Evolutionary conservation across 2,329 filamentous ascomycete genomes (phyloP), one percentile per base, ranked within the genome.

Genomic region (Scytalidium lignicola): DNA sequence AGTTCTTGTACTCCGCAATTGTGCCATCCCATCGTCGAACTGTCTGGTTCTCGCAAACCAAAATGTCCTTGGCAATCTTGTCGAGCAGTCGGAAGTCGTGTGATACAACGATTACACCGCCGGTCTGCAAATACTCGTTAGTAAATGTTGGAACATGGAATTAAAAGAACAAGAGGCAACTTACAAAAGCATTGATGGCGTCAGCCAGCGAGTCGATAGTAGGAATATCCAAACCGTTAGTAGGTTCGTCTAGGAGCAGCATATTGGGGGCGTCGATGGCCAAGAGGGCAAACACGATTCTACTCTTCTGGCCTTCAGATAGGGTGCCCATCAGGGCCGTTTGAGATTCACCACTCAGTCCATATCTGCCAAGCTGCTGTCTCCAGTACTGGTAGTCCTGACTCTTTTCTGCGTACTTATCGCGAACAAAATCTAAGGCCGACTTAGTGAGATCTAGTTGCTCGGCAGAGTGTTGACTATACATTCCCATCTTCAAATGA

Each of bases 341-440:
- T 78, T 99, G 95, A 26, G 90, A 77, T 55, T 97, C 90, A 69
- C 95, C 95, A 51, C 83, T 87, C 57, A 99, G 81, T 68, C 95
- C 95, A 70, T 99, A 99, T 58, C 85, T 82, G 64, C 93, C 93
- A 32, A 99, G 88, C 75, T 96, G 90, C 74, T 96, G 92, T 67
- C 93, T 85, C 93, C 93, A 99, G 83, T 93, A 99, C 75, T 99
- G 93, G 78, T 96, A 95, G 69, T 99, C 93, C 70, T 99, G 93
- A 47, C 85, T 90, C 74, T 92, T 89, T 57, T 85, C 77, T 41
- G 78, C 71, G 76, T 95, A 97, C 78, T 92, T 96, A 74, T 97
- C 92, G 56, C 93, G 88, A 55, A 97, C 92, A 67, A 99, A 99
- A 72, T 99, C 95, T 48, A 99, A 83, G 8, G 93, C 85, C 42